Evolutionary conservation across 768 basidiomycete genomes (phyloP).

Genomic region (Tulasnella sp.): DNA sequence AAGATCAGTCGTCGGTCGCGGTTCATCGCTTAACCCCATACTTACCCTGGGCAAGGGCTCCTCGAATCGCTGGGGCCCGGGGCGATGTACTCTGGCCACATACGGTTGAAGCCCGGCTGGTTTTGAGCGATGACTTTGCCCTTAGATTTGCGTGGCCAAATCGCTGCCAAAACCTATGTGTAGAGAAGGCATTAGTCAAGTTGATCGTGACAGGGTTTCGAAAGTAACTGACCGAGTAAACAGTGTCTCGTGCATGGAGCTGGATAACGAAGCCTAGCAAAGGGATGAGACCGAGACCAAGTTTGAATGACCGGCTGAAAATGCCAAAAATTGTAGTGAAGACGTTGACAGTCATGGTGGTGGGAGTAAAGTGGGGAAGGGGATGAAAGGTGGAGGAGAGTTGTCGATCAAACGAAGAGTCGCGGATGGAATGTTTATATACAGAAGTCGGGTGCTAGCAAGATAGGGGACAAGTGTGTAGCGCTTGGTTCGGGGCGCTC

Average conservation of each 20-base stretch:
- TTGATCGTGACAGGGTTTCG: background rate
- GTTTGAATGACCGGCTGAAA: background rate
- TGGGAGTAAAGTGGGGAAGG: background rate
- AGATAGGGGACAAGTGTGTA: background rate
- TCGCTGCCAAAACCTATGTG: background rate
- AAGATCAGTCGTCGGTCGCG: background rate
- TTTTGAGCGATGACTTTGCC: constrained; percentile 12
- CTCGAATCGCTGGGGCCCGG: constrained; percentile 57
- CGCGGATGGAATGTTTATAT: too few species aligned
- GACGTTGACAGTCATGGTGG: background rate
- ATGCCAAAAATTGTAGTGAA: background rate
- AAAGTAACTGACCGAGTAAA: background rate
- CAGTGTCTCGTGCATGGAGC: background rate
- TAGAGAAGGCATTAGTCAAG: background rate
- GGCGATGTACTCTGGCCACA: constrained; percentile 44
- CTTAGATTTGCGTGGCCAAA: background rate
- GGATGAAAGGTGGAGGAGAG: too few species aligned
- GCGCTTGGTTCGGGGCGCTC: background rate
- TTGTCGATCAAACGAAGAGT: background rate
- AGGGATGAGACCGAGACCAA: background rate
- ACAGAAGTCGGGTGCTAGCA: background rate
- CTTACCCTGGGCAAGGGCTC: constrained; percentile 55
- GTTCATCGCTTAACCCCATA: background rate
- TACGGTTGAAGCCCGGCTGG: constrained; percentile 11
- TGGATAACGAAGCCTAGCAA: background rate